phyloP scores from a whole-genome alignment of 139 green algal species.

The Prasinococcaceae sp. region DNA sequence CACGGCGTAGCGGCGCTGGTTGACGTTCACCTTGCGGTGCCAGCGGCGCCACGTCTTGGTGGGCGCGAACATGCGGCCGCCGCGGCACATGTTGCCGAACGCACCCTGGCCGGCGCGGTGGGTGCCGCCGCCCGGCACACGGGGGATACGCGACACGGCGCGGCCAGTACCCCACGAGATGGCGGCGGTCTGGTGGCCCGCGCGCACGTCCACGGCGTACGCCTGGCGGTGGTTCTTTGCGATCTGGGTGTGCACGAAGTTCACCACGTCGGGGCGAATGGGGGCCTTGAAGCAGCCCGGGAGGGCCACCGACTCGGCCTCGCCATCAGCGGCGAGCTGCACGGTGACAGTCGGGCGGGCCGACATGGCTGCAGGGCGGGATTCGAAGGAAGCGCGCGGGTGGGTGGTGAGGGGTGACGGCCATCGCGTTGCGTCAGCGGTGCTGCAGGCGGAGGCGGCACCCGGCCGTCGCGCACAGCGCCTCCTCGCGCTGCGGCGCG shows the following conservation, averaged over 20 bases:
- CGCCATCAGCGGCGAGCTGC: conserved; percentile 48
- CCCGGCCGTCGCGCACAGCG: too few relatives aligned
- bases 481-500: too few relatives aligned
- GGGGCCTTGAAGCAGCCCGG: conserved; percentile 80
- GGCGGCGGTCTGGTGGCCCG: conserved; percentile 90
- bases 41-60: conserved; percentile 92
- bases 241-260: conserved; percentile 77
- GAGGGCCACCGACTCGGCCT: conserved; percentile 52
- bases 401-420: too few relatives aligned
- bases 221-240: conserved; percentile 93
- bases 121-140: conserved; percentile 88
- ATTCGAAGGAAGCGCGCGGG: too few relatives aligned
- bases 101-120: conserved; percentile 94
- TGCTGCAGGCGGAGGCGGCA: too few relatives aligned
- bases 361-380: too few relatives aligned
- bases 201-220: conserved; percentile 83
- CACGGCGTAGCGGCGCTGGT: conserved; percentile 92
- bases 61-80: conserved; percentile 94
- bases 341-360: conserved; percentile 74
- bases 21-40: conserved; percentile 97
- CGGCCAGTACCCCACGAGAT: conserved; percentile 98
- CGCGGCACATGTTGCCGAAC: conserved; percentile 99
- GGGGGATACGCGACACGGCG: conserved; percentile 98
- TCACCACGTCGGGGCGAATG: conserved; percentile 82
- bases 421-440: too few relatives aligned